Evolutionary conservation across 768 basidiomycete genomes (phyloP).

Genomic region (Cystofilobasidium bisporidii): DNA sequence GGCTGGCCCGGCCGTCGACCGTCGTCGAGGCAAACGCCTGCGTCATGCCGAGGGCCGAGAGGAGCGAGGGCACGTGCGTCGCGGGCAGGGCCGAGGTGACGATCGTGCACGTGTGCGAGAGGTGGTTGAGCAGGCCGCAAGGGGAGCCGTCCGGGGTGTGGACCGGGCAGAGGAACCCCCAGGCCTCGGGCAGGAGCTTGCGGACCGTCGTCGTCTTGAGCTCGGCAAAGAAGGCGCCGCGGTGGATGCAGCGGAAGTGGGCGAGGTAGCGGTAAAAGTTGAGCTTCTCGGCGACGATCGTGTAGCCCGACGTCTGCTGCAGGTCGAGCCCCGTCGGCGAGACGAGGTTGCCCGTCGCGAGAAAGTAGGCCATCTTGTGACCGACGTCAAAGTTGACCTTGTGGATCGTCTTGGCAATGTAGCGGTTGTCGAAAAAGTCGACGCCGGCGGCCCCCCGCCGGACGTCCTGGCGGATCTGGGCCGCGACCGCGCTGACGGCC

Average conservation of each 20-base stretch:
- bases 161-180: constrained; percentile 98
- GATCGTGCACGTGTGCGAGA: constrained; percentile 86
- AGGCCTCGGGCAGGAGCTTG: constrained; percentile 91
- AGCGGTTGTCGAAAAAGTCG: constrained; percentile 79
- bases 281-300: constrained; percentile 95
- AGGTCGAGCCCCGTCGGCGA: constrained; percentile 92
- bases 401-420: constrained; percentile 62
- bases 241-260: constrained; percentile 96
- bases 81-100: constrained; percentile 66
- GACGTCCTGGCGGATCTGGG: constrained; percentile 62
- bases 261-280: constrained; percentile 98
- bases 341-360: constrained; percentile 91
- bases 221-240: constrained; percentile 98
- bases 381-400: constrained; percentile 89
- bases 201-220: constrained; percentile 96
- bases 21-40: constrained; percentile 63
- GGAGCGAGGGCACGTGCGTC: constrained; percentile 67
- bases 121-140: constrained; percentile 93
- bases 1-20: constrained; percentile 63
- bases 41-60: constrained; percentile 86
- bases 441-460: constrained; percentile 62
- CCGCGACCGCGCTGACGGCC: constrained; percentile 53
- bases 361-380: constrained; percentile 77
- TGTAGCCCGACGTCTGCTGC: constrained; percentile 96
- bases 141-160: constrained; percentile 98